phyloP scores from a whole-genome alignment of 805 yeast genomes.

The Candida anglica region DNA sequence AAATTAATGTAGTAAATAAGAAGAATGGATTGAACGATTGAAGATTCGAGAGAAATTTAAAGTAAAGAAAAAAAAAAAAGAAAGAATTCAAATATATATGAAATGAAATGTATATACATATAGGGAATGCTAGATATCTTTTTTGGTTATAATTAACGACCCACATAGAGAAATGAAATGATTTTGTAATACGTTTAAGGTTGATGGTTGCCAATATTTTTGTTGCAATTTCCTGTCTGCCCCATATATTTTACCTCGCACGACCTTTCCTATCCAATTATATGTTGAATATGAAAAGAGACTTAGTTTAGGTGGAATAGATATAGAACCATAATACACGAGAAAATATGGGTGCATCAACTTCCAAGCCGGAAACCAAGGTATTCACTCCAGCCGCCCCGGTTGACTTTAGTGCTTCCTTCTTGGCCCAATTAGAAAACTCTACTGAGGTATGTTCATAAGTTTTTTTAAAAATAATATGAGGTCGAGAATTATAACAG shows the following conservation, averaged over 20 bases:
- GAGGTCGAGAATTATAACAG: not conserved
- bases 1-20: conserved; percentile 1
- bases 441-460: conserved; percentile 46
- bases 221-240: too few species aligned
- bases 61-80: not conserved
- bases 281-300: conserved; percentile 1
- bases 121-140: too few species aligned
- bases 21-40: not conserved
- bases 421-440: conserved; percentile 58
- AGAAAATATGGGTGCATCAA: conserved; percentile 56
- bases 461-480: not conserved
- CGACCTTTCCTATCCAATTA: conserved; percentile 3
- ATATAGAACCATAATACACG: too few species aligned
- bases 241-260: not conserved
- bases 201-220: too few species aligned
- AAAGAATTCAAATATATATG: not conserved
- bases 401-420: conserved; percentile 61
- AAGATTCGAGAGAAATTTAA: not conserved
- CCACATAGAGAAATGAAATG: too few species aligned
- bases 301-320: too few species aligned
- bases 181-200: too few species aligned
- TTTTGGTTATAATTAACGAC: too few species aligned
- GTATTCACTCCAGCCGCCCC: conserved; percentile 66
- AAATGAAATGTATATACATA: too few species aligned
- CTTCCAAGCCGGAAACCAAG: conserved; percentile 62